Conservation (phyloP, 768 basidiomycete genomes). For the Collybiopsis luxurians region DNA sequence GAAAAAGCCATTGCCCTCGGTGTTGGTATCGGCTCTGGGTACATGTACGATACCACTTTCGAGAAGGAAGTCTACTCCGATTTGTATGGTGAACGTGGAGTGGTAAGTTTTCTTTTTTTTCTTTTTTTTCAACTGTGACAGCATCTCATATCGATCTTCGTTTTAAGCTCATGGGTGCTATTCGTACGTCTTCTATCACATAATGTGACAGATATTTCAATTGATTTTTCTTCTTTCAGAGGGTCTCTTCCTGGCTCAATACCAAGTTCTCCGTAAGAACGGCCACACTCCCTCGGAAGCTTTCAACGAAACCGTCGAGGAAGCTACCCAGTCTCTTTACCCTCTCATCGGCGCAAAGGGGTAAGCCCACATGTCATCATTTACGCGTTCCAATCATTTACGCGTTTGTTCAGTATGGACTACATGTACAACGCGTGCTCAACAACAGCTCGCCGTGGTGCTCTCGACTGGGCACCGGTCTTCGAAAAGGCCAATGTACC, state of each 20-base stretch:
- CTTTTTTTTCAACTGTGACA: neutral
- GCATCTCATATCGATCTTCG: neutral
- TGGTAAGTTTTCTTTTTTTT: slow-evolving; percentile 55
- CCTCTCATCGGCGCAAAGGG: slow-evolving; percentile 95
- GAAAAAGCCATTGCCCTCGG: slow-evolving; percentile 96
- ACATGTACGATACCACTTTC: slow-evolving; percentile 98
- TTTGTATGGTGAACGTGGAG: slow-evolving; percentile 99
- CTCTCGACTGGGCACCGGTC: slow-evolving; percentile 98
- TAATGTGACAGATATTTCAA: neutral
- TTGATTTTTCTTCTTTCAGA: slow-evolving; percentile 40
- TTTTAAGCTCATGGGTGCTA: slow-evolving; percentile 89
- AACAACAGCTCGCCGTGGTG: slow-evolving; percentile 97
- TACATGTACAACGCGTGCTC: slow-evolving; percentile 99
- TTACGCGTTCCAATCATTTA: neutral
- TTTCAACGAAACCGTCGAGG: slow-evolving; percentile 99
- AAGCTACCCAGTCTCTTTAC: slow-evolving; percentile 98
- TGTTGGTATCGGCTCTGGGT: slow-evolving; percentile 94
- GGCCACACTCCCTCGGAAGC: slow-evolving; percentile 97
- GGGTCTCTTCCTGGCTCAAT: slow-evolving; percentile 99
- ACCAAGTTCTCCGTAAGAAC: slow-evolving; percentile 95
- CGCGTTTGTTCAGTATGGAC: slow-evolving; percentile 69
- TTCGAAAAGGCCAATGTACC: slow-evolving; percentile 94
- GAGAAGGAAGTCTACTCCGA: slow-evolving; percentile 99
- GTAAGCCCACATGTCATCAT: slow-evolving; percentile 37
- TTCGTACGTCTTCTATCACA: slow-evolving; percentile 54